These are phyloP conservation scores for Penicillium coffeae DNA, from an alignment of 495 filamentous ascomycete genomes.

Conservation along the genomic window DNA sequence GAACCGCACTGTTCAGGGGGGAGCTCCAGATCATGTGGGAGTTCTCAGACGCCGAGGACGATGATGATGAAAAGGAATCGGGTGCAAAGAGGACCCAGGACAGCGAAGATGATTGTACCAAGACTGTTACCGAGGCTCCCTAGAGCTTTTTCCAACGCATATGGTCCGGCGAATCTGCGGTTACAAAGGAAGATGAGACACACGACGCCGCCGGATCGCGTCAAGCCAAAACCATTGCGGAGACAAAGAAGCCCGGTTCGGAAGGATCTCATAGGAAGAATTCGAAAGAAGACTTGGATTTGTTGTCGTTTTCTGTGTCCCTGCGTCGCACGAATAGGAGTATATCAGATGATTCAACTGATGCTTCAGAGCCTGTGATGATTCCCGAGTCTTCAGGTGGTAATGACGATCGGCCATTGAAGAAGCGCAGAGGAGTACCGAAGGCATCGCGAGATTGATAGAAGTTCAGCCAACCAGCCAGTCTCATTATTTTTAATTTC, in stretches of 20 bases:
- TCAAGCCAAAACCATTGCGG: slow-evolving; percentile 2
- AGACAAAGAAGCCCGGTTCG: slow-evolving; percentile 3
- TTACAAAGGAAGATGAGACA: slow-evolving; percentile 8
- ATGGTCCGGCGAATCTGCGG: slow-evolving; percentile 17
- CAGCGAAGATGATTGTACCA: slow-evolving; percentile 18
- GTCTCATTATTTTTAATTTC: no score
- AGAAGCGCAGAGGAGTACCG: slow-evolving; percentile 31
- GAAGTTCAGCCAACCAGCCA: no score
- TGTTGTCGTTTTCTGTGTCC: slow-evolving; percentile 38
- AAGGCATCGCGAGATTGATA: slow-evolving; percentile 11
- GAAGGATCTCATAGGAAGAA: slow-evolving; percentile 14
- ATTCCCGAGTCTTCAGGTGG: slow-evolving; percentile 17
- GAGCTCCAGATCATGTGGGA: slow-evolving; percentile 73
- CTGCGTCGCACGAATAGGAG: slow-evolving; percentile 20
- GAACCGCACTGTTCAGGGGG: slow-evolving; percentile 67
- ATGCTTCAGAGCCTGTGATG: slow-evolving; percentile 12
- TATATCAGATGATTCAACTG: background rate
- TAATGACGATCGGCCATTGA: slow-evolving; percentile 35
- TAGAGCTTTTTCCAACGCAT: slow-evolving; percentile 31
- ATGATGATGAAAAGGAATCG: slow-evolving; percentile 18
- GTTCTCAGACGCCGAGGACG: slow-evolving; percentile 64
- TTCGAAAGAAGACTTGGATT: slow-evolving; percentile 12
- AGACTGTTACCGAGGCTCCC: slow-evolving; percentile 4
- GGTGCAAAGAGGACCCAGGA: slow-evolving; percentile 3
- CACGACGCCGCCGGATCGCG: background rate